Base-by-base conservation (phyloP, 805 yeast species). In the Saccharomycopsis sp. region DNA sequence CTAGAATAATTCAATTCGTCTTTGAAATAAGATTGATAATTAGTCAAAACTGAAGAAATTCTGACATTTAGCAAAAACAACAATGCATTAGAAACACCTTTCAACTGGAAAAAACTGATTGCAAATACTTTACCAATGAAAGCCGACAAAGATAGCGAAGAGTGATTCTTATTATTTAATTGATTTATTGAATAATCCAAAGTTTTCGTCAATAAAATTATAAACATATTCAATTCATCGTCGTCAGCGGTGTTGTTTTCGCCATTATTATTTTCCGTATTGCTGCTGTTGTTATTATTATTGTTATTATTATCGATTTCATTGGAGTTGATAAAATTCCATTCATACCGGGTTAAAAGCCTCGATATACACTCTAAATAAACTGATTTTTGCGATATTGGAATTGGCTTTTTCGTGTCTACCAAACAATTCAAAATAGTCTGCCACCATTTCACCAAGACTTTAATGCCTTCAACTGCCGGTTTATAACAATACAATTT, bases 61-160 rank as follows among this genome's bases (percentile, higher is more conserved):
- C 76, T 77, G 37, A 78, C 73, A 53, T 75, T 77, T 34, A 80
- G 60, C 17, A 79, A 56, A 51, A 80, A 80, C 37, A 78, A 56
- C 31, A 80, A 57, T 1, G 81, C 77, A 38, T 64, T 64, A 16
- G 76, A 67, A 13, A 76, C 74, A 14, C 70, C 59, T 1, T 74
- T 72, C 3, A 79, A 54, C 43, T 68, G 57, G 53, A 73, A 68
- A 48, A 70, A 79, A 9, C 74, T 56, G 54, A 70, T 70, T 0
- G 83, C 81, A 60, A 79, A 77, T 2, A 76, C 67, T 57, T 80
- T 80, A 1, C 85, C 85, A 20, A 75, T 65, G 50, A 79, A 79
- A 1, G 84, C 80, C 27, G 71, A 61, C 7, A 69, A 60, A 8
- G 79, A 66, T n/a, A 74, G 57, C 2, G 76, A 64, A 6, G 47